These are phyloP conservation scores for Aureobasidium subglaciale DNA, from an alignment of 2,329 filamentous ascomycete genomes.

Conservation along the genomic window DNA sequence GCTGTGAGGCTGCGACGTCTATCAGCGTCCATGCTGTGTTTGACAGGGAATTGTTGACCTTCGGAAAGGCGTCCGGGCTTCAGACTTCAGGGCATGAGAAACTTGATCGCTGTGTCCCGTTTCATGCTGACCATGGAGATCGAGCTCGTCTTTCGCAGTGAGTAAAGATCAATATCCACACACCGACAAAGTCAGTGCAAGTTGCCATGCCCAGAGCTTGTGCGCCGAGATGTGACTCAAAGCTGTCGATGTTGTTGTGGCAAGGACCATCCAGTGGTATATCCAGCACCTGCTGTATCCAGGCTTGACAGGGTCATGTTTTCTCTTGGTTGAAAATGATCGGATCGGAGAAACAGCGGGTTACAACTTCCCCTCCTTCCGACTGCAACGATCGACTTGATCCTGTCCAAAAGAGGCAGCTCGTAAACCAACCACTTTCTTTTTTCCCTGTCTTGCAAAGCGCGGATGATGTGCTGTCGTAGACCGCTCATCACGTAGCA, in stretches of 20 bases:
- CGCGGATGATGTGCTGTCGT: background rate
- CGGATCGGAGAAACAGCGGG: background rate
- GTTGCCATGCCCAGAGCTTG: too few relatives aligned
- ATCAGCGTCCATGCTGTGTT: background rate
- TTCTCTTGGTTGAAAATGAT: background rate
- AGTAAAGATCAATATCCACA: too few relatives aligned
- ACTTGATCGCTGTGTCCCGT: too few relatives aligned
- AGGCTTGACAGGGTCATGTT: too few relatives aligned
- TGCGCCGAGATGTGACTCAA: too few relatives aligned
- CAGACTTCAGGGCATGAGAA: too few relatives aligned
- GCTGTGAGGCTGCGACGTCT: background rate
- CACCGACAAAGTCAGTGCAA: too few relatives aligned
- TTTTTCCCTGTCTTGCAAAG: background rate
- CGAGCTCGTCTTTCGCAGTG: too few relatives aligned
- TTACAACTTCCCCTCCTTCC: background rate
- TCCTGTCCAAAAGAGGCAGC: slow-evolving; percentile 2
- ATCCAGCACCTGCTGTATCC: too few relatives aligned
- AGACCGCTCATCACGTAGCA: background rate
- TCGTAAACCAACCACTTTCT: background rate
- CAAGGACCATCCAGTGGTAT: too few relatives aligned
- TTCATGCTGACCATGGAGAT: too few relatives aligned
- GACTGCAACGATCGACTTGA: background rate
- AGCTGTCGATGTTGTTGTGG: too few relatives aligned
- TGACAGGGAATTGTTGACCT: background rate
- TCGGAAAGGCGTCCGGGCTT: background rate